phyloP scores from a whole-genome alignment of 2,329 filamentous ascomycete genomes.

The Pseudocercospora eumusae region DNA sequence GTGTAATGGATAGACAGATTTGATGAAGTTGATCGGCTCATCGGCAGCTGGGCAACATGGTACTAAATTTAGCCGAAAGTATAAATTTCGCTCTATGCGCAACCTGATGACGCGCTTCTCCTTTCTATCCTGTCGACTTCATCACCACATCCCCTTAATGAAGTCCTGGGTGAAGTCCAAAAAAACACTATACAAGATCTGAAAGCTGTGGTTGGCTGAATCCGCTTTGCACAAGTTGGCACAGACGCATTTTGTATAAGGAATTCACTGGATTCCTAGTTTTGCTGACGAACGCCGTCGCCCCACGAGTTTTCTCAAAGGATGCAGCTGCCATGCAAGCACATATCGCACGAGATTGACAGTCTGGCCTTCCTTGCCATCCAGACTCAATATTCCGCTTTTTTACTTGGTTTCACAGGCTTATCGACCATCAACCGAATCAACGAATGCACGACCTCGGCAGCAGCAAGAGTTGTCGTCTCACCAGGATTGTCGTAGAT shows the following conservation, averaged over 20 bases:
- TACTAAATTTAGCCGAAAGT: conserved; percentile 8
- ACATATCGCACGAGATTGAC: too few species aligned
- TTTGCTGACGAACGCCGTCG: too few species aligned
- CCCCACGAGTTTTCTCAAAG: too few species aligned
- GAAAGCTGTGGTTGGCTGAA: too few species aligned
- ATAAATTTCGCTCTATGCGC: neutral
- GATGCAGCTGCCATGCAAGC: neutral
- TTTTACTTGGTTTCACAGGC: conserved; percentile 36
- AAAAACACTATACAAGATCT: too few species aligned
- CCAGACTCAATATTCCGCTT: neutral
- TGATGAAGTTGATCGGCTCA: neutral
- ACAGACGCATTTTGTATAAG: too few species aligned
- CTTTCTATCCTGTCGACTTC: neutral
- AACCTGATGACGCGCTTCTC: neutral
- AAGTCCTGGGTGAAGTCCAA: too few species aligned
- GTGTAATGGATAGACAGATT: neutral
- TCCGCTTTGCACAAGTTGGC: too few species aligned
- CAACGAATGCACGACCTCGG: conserved; percentile 56
- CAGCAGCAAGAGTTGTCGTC: conserved; percentile 58
- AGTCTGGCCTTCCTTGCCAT: too few species aligned
- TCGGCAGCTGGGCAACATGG: neutral
- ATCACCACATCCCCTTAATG: too few species aligned
- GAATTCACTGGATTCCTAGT: too few species aligned
- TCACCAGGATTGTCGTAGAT: conserved; percentile 64
- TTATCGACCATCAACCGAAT: conserved; percentile 51